A percentile compares a stretch with the other conserved stretches of the same genome.
phyloP scores from a whole-genome alignment of 257 asterid genomes.

The Petunia axillaris region DNA sequence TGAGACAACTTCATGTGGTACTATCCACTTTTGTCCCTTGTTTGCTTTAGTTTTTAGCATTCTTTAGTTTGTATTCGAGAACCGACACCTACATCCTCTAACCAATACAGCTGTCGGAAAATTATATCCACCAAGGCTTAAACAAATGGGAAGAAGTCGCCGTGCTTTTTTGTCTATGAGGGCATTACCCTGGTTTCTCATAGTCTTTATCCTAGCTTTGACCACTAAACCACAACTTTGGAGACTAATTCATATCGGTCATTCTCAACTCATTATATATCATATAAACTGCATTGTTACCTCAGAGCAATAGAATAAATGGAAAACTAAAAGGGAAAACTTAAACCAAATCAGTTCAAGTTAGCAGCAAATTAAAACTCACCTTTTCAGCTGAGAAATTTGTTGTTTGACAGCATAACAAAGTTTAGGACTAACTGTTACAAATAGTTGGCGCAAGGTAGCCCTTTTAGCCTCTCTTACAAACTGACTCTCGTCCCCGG shows the following conservation, averaged over 20 bases:
- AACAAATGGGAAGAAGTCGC: not conserved
- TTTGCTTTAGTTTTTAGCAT: no score
- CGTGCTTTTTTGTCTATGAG: slow-evolving; percentile 8
- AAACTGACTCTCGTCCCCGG: not conserved
- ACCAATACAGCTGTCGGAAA: not conserved
- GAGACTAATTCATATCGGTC: not conserved
- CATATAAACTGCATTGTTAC: not conserved
- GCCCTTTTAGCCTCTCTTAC: slow-evolving; percentile 16
- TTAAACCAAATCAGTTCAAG: not conserved
- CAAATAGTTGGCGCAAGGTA: slow-evolving; percentile 57
- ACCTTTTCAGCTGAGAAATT: slow-evolving; percentile 62
- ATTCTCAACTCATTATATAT: not conserved
- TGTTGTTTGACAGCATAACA: slow-evolving; percentile 66
- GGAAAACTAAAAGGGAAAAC: slow-evolving; percentile 24
- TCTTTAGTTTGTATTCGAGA: not conserved
- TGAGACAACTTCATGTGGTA: no score
- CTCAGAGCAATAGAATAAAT: slow-evolving; percentile 20
- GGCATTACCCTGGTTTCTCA: not conserved
- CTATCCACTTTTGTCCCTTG: no score
- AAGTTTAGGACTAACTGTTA: slow-evolving; percentile 65
- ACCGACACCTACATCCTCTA: not conserved
- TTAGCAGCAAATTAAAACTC: not conserved
- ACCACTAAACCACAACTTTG: not conserved
- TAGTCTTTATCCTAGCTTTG: slow-evolving; percentile 34
- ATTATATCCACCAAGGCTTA: not conserved